Conservation (phyloP, 176 grass and related monocot genomes). For the Carex kokanica region DNA sequence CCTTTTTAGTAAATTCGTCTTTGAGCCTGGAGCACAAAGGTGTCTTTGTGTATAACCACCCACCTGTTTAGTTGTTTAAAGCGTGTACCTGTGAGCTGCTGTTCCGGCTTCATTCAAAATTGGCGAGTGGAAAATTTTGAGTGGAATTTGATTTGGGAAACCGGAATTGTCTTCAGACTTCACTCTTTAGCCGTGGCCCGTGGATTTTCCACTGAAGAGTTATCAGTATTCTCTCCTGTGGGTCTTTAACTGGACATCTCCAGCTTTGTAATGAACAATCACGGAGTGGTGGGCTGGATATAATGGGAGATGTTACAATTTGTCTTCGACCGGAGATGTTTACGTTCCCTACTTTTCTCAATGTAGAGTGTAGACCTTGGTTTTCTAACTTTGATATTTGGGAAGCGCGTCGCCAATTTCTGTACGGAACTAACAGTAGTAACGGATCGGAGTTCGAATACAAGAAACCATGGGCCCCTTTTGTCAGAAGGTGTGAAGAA, state of each 20-base stretch:
- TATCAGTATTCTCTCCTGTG: background rate
- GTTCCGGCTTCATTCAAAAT: constrained; percentile 2
- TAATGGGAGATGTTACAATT: background rate
- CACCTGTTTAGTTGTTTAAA: background rate
- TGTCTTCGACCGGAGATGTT: background rate
- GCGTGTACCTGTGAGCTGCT: background rate
- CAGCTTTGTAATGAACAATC: background rate
- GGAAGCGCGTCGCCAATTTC: background rate
- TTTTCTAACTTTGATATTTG: background rate
- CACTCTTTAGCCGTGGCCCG: background rate
- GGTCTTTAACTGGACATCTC: background rate
- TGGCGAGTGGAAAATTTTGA: background rate
- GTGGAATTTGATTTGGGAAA: background rate
- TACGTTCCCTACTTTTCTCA: background rate
- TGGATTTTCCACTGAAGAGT: constrained; percentile 2
- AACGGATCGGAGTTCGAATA: background rate
- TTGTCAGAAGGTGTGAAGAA: background rate
- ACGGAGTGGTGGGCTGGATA: background rate
- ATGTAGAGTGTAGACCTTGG: background rate
- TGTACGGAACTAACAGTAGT: background rate
- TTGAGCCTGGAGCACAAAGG: background rate
- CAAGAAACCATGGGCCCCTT: background rate
- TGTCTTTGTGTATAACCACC: background rate
- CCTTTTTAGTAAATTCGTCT: background rate
- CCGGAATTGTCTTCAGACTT: background rate